phyloP scores from a whole-genome alignment of 768 basidiomycete genomes.

The Lepiota brunneoincarnata region DNA sequence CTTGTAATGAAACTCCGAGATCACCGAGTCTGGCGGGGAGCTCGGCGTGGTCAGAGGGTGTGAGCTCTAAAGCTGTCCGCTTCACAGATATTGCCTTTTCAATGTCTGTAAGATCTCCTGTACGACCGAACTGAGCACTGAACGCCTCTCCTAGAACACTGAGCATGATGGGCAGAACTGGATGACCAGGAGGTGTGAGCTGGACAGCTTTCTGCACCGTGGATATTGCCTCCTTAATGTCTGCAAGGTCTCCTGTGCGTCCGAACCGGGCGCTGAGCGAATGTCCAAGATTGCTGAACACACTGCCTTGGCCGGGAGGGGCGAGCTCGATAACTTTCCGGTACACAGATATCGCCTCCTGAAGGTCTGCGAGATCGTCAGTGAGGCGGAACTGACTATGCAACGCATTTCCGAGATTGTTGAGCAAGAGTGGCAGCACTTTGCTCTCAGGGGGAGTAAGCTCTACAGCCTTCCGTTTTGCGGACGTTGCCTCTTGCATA shows the following conservation, averaged over 20 bases:
- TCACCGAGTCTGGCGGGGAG: slow-evolving; percentile 9
- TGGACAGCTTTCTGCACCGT: slow-evolving; percentile 3
- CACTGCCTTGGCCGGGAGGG: background rate
- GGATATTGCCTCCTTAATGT: slow-evolving; percentile 20
- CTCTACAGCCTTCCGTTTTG: background rate
- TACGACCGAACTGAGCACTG: background rate
- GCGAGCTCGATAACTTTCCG: slow-evolving; percentile 12
- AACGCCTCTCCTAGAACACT: slow-evolving; percentile 7
- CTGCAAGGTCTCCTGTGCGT: slow-evolving; percentile 19
- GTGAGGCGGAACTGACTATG: background rate
- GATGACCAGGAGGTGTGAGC: slow-evolving; percentile 8
- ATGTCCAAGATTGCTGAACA: slow-evolving; percentile 11
- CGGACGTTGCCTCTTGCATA: slow-evolving; percentile 14
- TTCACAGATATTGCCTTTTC: background rate
- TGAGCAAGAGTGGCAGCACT: background rate
- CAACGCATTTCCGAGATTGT: slow-evolving; percentile 12
- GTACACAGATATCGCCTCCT: slow-evolving; percentile 8
- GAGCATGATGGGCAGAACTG: background rate
- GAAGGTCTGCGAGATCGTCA: slow-evolving; percentile 6
- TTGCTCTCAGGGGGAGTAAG: background rate
- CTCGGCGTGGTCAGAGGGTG: background rate
- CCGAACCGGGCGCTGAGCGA: slow-evolving; percentile 16
- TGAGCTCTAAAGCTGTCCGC: slow-evolving; percentile 1
- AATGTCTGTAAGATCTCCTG: background rate
- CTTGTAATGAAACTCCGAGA: background rate